Percentiles rank a stretch among this genome's conserved stretches.
phyloP scores from a whole-genome alignment of 2,329 filamentous ascomycete species.

The Arthrobotrys entomopaga region DNA sequence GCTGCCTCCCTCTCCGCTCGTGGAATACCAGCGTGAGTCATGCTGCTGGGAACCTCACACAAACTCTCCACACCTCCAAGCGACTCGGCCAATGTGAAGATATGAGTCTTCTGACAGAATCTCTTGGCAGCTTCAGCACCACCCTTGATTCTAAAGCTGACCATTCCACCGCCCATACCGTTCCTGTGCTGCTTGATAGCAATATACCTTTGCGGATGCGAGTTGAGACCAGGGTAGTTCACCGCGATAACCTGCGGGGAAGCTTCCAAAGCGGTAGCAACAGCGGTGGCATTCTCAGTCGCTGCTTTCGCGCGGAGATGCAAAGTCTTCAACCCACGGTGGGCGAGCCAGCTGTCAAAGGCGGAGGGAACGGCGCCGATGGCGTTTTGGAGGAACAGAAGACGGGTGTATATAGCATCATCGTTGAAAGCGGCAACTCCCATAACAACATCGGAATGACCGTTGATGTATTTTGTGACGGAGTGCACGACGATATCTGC shows the following conservation, averaged over 20 bases:
- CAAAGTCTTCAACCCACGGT: conserved; percentile 94
- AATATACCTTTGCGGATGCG: conserved; percentile 85
- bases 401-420: conserved; percentile 76
- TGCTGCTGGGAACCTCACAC: conserved; percentile 89
- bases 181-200: conserved; percentile 91
- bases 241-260: conserved; percentile 86
- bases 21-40: conserved; percentile 97
- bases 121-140: conserved; percentile 85
- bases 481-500: conserved; percentile 97
- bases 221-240: conserved; percentile 92
- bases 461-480: conserved; percentile 99
- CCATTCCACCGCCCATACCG: conserved; percentile 95
- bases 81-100: conserved; percentile 93
- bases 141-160: conserved; percentile 91
- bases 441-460: conserved; percentile 96
- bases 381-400: conserved; percentile 94
- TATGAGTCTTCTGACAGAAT: conserved; percentile 87
- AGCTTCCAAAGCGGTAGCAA: conserved; percentile 79
- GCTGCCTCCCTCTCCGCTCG: conserved; percentile 88
- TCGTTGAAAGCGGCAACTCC: conserved; percentile 95
- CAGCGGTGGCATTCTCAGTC: conserved; percentile 78
- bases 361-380: conserved; percentile 93
- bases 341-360: conserved; percentile 98
- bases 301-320: conserved; percentile 91
- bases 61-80: conserved; percentile 92